Base-by-base conservation (phyloP, 2,329 filamentous ascomycete genomes). In the Aspergillus ochraceus region DNA sequence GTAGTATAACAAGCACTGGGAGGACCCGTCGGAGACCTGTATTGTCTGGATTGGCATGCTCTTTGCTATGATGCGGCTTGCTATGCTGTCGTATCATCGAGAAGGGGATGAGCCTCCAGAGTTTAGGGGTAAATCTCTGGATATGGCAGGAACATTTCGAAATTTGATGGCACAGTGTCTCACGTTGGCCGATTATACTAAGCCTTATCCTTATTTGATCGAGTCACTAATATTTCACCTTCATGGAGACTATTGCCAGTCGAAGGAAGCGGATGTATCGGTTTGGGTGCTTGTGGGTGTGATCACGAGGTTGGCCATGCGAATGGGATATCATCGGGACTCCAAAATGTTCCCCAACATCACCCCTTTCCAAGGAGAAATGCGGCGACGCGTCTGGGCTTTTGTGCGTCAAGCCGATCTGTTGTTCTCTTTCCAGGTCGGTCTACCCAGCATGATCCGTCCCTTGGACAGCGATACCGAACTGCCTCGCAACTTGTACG, bases 381-480 rank as follows among this genome's bases (percentile, higher is more conserved):
- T 83, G 74, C 76, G 81, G 26, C 73, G 81, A 29, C 74, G 81
- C 45, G 72, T 82, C 17, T 83, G 81, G 80, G 74, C 76, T 0
- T 80, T 79, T 68, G 77, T 82, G 9, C 71, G 79, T 36, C 85
- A 88, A 68, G 80, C 89, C 51, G 88, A 90, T 68, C 73, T 87
- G 2, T 73, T 90, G 4, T 85, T 88, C 26, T 84, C 86, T 1
- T 89, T 89, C 68, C 87, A 90, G 68, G 81, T 89, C 60, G 88
- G 88, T 2, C 77, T 91, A 56, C 88, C 88, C 2, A 83, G 83
- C 67, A 88, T 90, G 84, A 79, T 89, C 49, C 81, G 86, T 58
- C 79, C 82, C 24, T 83, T 87, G 39, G 87, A 89, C 60, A 84
- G 82, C 51, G 88, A 90, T 68, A 88, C 86, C 0, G 75, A 80